Evolutionary conservation across 2,329 filamentous ascomycete species (phyloP).

Genomic region (Aschersonia sp.): DNA sequence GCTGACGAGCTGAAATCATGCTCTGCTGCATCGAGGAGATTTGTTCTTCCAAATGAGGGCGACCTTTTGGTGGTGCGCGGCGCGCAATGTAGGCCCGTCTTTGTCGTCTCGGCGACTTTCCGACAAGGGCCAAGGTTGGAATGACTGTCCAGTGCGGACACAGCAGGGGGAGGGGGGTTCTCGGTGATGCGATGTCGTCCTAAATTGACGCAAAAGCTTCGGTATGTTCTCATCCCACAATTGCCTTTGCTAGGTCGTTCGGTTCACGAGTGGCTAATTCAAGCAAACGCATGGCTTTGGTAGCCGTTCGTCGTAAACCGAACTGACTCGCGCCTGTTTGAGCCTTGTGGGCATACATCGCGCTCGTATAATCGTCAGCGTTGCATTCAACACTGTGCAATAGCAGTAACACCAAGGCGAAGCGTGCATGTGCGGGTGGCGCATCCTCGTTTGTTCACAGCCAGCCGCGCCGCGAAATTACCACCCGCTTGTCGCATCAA

Average conservation of each 20-base stretch:
- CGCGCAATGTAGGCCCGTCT: background rate
- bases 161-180: background rate
- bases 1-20: too few species aligned
- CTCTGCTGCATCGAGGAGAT: background rate
- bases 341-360: too few species aligned
- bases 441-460: too few species aligned
- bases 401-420: too few species aligned
- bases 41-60: background rate
- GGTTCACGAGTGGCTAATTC: background rate
- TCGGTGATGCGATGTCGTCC: background rate
- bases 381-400: too few species aligned
- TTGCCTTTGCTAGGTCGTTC: background rate
- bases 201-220: background rate
- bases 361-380: too few species aligned
- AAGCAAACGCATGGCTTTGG: too few species aligned
- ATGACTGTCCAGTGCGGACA: background rate
- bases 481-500: too few species aligned
- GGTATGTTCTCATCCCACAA: background rate
- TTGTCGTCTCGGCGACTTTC: background rate
- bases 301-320: too few species aligned
- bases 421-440: too few species aligned
- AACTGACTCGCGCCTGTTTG: too few species aligned
- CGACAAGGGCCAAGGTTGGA: background rate
- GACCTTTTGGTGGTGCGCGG: background rate
- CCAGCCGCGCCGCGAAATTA: too few species aligned